phyloP scores from a whole-genome alignment of 116 monocot species.

The Phalaenopsis hybrid region DNA sequence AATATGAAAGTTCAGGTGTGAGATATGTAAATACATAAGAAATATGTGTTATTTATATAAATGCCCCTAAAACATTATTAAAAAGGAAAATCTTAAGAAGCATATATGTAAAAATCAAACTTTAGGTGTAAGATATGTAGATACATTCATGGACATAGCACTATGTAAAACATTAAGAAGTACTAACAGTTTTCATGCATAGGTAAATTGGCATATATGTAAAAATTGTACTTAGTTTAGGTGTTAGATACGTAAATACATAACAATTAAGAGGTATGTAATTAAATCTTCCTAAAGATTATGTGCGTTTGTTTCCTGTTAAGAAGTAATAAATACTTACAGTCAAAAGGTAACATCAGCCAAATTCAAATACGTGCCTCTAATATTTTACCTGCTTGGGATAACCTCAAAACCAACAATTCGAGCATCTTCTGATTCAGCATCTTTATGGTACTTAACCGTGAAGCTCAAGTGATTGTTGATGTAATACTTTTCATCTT shows the following conservation, averaged over 20 bases:
- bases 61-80: background rate
- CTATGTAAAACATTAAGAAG: no score
- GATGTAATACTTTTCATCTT: constrained; percentile 50
- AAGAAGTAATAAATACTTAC: background rate
- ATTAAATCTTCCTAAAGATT: background rate
- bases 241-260: no score
- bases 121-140: no score
- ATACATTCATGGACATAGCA: no score
- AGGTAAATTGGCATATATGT: no score
- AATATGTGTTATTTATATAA: no score
- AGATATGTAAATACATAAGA: no score
- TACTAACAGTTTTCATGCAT: no score
- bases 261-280: no score
- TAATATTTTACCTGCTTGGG: constrained; percentile 50
- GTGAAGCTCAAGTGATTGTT: constrained; percentile 80
- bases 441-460: constrained; percentile 68
- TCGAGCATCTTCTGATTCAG: constrained; percentile 50
- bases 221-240: no score
- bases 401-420: constrained; percentile 86
- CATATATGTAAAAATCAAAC: no score
- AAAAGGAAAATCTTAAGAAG: background rate
- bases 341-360: background rate
- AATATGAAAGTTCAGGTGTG: no score
- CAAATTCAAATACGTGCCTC: background rate
- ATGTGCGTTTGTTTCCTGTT: background rate